Base-by-base conservation (phyloP, 768 basidiomycete species). In the Mrakia blollopis region DNA sequence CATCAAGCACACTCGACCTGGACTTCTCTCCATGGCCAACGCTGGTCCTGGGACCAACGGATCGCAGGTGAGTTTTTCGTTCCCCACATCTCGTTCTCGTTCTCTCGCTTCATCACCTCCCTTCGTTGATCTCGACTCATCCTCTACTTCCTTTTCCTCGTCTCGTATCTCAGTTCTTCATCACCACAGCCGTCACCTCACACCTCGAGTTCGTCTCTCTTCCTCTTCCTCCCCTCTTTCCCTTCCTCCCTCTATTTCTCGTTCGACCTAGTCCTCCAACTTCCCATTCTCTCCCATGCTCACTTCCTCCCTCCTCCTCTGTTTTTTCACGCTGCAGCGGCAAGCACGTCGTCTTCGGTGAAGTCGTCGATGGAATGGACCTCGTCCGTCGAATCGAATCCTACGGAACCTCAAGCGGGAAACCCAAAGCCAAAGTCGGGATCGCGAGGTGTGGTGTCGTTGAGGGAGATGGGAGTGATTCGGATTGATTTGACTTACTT, bases 141-240 rank as follows among this genome's bases (percentile, higher is more conserved):
- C 37, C 11, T 37, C 37, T 35, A 32, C 63, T 23, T 5, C 11
- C n/a, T n/a, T n/a, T n/a, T n/a, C n/a, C n/a, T n/a, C n/a, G n/a
- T n/a, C n/a, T n/a, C n/a, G n/a, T n/a, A n/a, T 32, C 80, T 80
- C 83, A 84, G 78, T 84, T 84, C 80, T 84, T 83, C 81, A 73
- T 80, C 72, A 79, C 79, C 71, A 79, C 78, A 47, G 80, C 78
- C 52, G 75, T 47, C 50, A 81, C 80, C 65, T 77, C 79, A 6
- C 82, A 82, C 80, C 80, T 83, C 52, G 82, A 83, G 82, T 83
- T 57, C 80, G 82, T 82, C 11, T 67, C 30, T 61, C 52, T 35
- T 39, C 21, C 47, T 70, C 41, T 18, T 47, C 69, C 30, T 30
- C 10, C 69, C 18, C 41, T 28, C 60, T 1, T 13, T 61, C 3